Conservation (phyloP, 768 basidiomycete species). For the Candolleomyces aberdarensis region DNA sequence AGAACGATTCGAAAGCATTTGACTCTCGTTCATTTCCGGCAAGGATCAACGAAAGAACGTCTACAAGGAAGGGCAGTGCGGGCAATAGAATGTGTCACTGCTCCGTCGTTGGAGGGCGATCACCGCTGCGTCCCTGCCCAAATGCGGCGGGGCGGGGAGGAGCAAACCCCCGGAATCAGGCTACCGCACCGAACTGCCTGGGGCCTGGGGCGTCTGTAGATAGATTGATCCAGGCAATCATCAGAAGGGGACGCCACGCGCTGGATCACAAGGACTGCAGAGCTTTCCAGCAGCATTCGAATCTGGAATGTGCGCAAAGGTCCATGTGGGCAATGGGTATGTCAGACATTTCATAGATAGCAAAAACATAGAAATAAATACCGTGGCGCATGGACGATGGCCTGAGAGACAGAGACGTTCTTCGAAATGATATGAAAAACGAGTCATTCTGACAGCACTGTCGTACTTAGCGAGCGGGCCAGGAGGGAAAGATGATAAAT, state of each 20-base stretch:
- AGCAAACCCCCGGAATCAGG: neutral
- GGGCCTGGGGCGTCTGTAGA: neutral
- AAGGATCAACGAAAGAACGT: neutral
- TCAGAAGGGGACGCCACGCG: neutral
- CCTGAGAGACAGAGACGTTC: too few species aligned
- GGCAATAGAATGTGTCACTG: neutral
- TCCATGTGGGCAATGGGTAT: neutral
- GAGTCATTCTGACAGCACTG: too few species aligned
- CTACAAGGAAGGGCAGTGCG: neutral
- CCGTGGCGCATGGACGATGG: too few species aligned
- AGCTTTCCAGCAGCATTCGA: neutral
- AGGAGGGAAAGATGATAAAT: neutral
- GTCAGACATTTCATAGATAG: too few species aligned
- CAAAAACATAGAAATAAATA: too few species aligned
- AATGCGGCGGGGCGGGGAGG: neutral
- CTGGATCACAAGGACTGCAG: neutral
- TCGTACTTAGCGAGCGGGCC: neutral
- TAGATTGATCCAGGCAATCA: neutral
- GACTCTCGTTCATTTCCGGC: constrained; percentile 1
- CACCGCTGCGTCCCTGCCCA: neutral
- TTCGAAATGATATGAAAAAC: too few species aligned
- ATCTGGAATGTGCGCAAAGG: neutral
- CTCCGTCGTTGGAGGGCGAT: too few species aligned
- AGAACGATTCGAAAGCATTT: neutral
- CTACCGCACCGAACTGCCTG: neutral